These are phyloP conservation scores for Pinus taeda DNA, from an alignment of 75 land plant species.

Conservation along the genomic window DNA sequence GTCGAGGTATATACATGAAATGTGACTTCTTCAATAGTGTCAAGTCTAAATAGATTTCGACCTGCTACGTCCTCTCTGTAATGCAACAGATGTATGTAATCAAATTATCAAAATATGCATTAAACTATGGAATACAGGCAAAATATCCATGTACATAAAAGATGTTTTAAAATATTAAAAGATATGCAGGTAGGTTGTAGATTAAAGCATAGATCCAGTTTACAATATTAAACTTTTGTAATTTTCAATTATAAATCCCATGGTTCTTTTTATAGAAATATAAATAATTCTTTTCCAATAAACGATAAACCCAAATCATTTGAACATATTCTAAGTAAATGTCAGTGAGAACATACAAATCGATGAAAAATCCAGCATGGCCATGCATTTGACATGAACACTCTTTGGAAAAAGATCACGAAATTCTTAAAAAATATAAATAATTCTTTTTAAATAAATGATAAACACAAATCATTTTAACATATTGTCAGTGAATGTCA, in stretches of 20 bases:
- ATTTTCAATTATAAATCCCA: not conserved
- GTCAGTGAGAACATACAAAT: conserved; percentile 35
- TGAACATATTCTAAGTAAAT: too few relatives aligned
- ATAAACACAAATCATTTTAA: too few relatives aligned
- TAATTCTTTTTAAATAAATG: not conserved
- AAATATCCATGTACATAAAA: not conserved
- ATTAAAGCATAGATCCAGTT: too few relatives aligned
- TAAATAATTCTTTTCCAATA: not conserved
- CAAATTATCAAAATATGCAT: not conserved
- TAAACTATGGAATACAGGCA: too few relatives aligned
- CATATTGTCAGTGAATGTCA: too few relatives aligned
- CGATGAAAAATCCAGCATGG: conserved; percentile 84
- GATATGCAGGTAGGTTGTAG: too few relatives aligned
- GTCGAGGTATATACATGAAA: not conserved
- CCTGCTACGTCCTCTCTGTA: too few relatives aligned
- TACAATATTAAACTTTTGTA: not conserved
- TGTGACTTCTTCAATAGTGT: not conserved
- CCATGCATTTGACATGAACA: conserved; percentile 69
- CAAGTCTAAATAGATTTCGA: too few relatives aligned
- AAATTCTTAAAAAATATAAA: conserved; percentile 16
- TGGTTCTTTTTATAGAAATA: not conserved
- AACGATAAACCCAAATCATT: not conserved
- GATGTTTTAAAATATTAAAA: conserved; percentile 36
- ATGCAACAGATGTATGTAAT: too few relatives aligned
- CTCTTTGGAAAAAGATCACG: conserved; percentile 34